Evolutionary conservation across 2,329 filamentous ascomycete species (phyloP), one percentile per base, ranked within the genome.

Genomic region (Cladophialophora immunda): DNA sequence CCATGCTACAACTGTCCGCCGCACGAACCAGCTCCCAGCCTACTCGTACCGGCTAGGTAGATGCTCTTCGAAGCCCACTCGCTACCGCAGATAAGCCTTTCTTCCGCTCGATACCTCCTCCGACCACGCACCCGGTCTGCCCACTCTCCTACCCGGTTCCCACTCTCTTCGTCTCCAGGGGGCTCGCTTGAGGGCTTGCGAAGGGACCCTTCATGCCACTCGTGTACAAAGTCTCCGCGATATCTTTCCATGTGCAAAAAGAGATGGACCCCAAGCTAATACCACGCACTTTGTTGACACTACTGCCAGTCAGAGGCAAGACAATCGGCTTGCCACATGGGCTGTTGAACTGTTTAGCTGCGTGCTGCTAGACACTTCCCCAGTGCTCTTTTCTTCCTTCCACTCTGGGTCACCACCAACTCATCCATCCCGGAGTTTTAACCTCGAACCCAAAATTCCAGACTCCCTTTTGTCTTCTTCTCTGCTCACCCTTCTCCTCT

Each of bases 391-490:
- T 50, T 50, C 8, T 25, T 50, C 19, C 45, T 7, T 41, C 5
- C 17, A 15, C 38, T 41, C 38, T n/a, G n/a, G n/a, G 17, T 41
- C 32, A 41, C 8, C 34, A 38, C 11, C 38, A 15, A 41, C 38
- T 41, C 38, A 41, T 41, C 38, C 6, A 25, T 25, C 22, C 45
- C 9, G 19, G 45, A 50, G 45, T 50, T 50, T 50, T 25, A 50
- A 50, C 45, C 45, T 50, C 45, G 7, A 50, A 50, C 22, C 45
- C 45, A 50, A 50, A 50, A 50, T 50, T 50, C 19, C 45, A 50
- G 45, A 50, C 11, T 13, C 19, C 45, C 22, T 25, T 50, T 50
- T 4, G 17, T 50, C 25, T 25, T 50, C 19, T 50, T 50, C 15
- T 13, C 22, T 25, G n/a, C 19, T 50, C 45, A 50, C 9, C 19